These are phyloP conservation scores for Ophiostoma tasmaniense DNA, from an alignment of 2,329 filamentous ascomycete species.

Conservation along the genomic window DNA sequence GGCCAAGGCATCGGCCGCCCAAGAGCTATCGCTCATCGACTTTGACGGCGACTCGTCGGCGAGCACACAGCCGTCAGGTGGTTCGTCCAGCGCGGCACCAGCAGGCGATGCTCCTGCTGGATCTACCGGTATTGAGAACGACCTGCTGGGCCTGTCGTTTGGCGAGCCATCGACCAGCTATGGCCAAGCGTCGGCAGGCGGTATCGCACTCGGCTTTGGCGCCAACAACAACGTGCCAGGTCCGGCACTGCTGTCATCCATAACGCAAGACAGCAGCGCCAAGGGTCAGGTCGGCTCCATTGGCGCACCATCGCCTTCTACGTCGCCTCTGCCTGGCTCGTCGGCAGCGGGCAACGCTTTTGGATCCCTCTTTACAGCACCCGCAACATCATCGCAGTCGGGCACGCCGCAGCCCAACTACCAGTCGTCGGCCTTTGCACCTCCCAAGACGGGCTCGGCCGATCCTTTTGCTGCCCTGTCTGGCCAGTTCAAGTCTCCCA, in stretches of 20 bases:
- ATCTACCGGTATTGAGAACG: slow-evolving; percentile 70
- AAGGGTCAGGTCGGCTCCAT: slow-evolving; percentile 29
- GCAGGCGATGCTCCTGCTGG: slow-evolving; percentile 29
- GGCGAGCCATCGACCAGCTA: slow-evolving; percentile 52
- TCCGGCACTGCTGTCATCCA: slow-evolving; percentile 54
- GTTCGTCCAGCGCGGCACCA: slow-evolving; percentile 27
- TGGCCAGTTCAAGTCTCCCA: slow-evolving; percentile 31
- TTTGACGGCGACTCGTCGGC: slow-evolving; percentile 57
- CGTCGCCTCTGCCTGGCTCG: neutral
- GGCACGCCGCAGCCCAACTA: slow-evolving; percentile 44
- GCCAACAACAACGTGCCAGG: slow-evolving; percentile 59
- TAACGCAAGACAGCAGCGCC: slow-evolving; percentile 53
- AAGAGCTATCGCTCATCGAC: slow-evolving; percentile 89
- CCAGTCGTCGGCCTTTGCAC: slow-evolving; percentile 39
- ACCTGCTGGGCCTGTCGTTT: slow-evolving; percentile 81
- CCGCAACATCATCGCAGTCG: slow-evolving; percentile 39
- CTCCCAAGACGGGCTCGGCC: slow-evolving; percentile 33
- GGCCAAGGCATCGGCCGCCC: slow-evolving; percentile 46
- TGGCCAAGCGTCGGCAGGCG: slow-evolving; percentile 56
- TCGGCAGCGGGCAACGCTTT: slow-evolving; percentile 35
- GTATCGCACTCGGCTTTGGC: slow-evolving; percentile 74
- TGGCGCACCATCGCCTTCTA: slow-evolving; percentile 21
- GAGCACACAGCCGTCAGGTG: slow-evolving; percentile 37
- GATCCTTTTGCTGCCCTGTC: slow-evolving; percentile 49
- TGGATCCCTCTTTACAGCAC: slow-evolving; percentile 40